phyloP scores from a whole-genome alignment of 179 eudicot species.

The Silene noctiflora region DNA sequence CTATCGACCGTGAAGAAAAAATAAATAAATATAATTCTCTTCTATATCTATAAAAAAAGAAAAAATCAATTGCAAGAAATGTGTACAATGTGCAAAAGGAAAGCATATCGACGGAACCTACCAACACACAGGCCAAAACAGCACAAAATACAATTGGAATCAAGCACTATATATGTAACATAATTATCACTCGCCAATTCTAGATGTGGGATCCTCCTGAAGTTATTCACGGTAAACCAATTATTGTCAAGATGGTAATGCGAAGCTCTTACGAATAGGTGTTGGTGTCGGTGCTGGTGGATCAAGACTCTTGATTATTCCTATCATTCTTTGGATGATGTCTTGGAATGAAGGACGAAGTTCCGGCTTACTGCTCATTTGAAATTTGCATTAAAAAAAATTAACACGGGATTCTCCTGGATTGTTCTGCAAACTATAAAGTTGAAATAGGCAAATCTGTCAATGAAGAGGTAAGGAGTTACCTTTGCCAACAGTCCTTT shows the following conservation, averaged over 20 bases:
- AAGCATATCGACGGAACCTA: neutral
- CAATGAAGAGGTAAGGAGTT: neutral
- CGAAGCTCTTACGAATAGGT: slow-evolving; percentile 15
- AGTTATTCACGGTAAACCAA: slow-evolving; percentile 3
- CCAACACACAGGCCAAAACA: neutral
- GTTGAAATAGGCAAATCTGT: too few species aligned
- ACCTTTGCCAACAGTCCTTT: slow-evolving; percentile 80
- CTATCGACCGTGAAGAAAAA: too few species aligned
- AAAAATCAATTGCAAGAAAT: neutral
- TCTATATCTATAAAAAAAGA: neutral
- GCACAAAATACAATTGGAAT: neutral
- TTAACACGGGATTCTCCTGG: neutral
- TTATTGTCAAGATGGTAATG: slow-evolving; percentile 6
- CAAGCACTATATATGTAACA: neutral
- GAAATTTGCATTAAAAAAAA: neutral
- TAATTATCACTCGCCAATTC: neutral
- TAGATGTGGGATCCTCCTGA: neutral
- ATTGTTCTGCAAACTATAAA: neutral
- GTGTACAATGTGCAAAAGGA: neutral
- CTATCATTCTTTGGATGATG: slow-evolving; percentile 47
- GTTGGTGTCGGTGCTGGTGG: slow-evolving; percentile 18
- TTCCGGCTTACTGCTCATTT: slow-evolving; percentile 53
- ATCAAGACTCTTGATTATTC: slow-evolving; percentile 31
- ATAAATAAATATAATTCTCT: neutral
- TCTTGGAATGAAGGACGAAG: slow-evolving; percentile 68